A percentile compares a stretch with the other conserved stretches of the same genome.
Evolutionary conservation across 192 early-diverging fungal genomes (phyloP).

Genomic region (Dimargaris cristalligena): DNA sequence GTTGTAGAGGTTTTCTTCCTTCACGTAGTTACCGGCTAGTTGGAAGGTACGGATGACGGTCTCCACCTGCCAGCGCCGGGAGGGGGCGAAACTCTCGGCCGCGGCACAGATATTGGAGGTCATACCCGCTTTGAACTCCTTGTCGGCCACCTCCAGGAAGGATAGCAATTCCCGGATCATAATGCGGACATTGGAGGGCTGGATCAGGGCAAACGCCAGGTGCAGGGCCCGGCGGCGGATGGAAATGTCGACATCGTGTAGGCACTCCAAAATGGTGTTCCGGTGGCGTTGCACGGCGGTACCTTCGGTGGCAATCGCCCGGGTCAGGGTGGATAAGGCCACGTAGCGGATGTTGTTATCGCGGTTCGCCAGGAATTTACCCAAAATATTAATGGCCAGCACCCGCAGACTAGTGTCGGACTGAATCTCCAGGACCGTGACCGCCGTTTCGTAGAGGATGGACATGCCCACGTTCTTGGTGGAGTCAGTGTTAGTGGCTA

Average conservation of each 20-base stretch:
- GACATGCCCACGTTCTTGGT: constrained; percentile 95
- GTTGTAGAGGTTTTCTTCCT: constrained; percentile 59
- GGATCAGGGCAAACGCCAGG: constrained; percentile 90
- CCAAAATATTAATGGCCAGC: constrained; percentile 93
- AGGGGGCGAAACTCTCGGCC: constrained; percentile 84
- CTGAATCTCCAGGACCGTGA: constrained; percentile 92
- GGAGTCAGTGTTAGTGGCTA: constrained; percentile 88
- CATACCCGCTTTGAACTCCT: constrained; percentile 79
- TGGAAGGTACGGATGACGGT: constrained; percentile 80
- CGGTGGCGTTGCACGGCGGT: constrained; percentile 95
- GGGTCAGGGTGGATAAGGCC: constrained; percentile 91
- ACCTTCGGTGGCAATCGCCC: constrained; percentile 73
- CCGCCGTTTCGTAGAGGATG: constrained; percentile 91
- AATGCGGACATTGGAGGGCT: constrained; percentile 77
- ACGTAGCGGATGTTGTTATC: constrained; percentile 99
- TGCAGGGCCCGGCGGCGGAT: constrained; percentile 94
- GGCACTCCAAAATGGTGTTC: constrained; percentile 87
- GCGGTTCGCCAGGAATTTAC: constrained; percentile 81
- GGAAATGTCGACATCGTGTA: constrained; percentile 87
- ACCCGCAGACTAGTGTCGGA: constrained; percentile 80
- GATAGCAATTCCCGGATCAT: constrained; percentile 84
- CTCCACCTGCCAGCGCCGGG: constrained; percentile 94
- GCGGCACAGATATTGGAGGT: constrained; percentile 80
- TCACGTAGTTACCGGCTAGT: constrained; percentile 50
- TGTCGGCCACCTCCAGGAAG: constrained; percentile 82